Evolutionary conservation across 148 eudicot genomes (phyloP), one percentile per base, ranked within the genome.

Genomic region (Dysphania ambrosioides): DNA sequence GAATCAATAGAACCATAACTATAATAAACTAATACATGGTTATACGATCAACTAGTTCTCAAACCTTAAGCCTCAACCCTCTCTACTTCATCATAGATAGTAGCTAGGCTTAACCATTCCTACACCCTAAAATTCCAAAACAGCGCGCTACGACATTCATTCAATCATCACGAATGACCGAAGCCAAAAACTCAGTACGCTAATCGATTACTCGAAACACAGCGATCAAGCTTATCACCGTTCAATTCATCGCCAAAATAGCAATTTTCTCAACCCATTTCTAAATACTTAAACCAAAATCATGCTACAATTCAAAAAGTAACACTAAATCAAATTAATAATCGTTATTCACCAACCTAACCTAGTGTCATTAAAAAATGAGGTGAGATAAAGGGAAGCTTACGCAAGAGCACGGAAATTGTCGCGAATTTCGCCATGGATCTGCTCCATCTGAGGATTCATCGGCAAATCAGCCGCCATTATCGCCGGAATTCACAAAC

Each of bases 381-480:
- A 72, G 30, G 29, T 1, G 38, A 47, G 57, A 73, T 63, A 31
- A 18, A 57, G 79, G 59, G 49, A 23, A 61, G n/a, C 88, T 75
- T 92, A 95, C 98, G 90, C 85, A 15, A 95, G 92, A 80, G 94
- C 99, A 32, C 99, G 97, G 51, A 90, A 89, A 71, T 87, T 89
- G 79, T 95, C 99, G 40, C 89, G 93, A 77, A 95, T 92, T 88
- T 95, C 97, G 21, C 99, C 97, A 68, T 90, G 86, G 93, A 92
- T 92, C 97, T 92, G 99, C 86, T 95, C 99, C 99, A 95, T 82
- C 82, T 92, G 93, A 72, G 97, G 91, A 72, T 75, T 85, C 99
- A 92, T 88, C 47, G 88, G 89, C 80, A 94, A 81, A 70, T 91
- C 86, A 12, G 74, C 81, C 72, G 86, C 88, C 91, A 86, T 85